phyloP scores from a whole-genome alignment of 2,329 filamentous ascomycete species.

The Plectosphaerella plurivora region DNA sequence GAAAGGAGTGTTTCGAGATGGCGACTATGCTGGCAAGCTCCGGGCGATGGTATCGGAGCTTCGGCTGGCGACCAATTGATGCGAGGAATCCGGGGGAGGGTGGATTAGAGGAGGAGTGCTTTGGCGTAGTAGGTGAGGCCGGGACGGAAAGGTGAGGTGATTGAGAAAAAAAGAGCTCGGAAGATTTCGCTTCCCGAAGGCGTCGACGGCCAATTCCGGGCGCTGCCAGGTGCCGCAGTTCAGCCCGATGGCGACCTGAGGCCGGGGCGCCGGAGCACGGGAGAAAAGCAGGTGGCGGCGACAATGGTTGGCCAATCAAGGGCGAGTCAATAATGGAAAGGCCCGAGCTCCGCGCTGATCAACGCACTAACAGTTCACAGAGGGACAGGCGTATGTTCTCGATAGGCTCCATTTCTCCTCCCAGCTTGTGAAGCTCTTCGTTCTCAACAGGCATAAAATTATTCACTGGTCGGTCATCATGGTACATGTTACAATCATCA shows the following conservation, averaged over 20 bases:
- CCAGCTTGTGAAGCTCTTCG: too few relatives aligned
- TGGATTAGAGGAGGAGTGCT: conserved; percentile 10
- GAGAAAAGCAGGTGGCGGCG: too few relatives aligned
- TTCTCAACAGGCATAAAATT: too few relatives aligned
- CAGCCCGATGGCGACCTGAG: too few relatives aligned
- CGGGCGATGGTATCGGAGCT: conserved; percentile 17
- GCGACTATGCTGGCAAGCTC: conserved; percentile 12
- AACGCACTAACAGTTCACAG: too few relatives aligned
- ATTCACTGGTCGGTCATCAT: too few relatives aligned
- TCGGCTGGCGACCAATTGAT: conserved; percentile 28
- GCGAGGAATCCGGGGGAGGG: conserved; percentile 15
- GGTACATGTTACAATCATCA: background rate
- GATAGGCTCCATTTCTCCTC: too few relatives aligned
- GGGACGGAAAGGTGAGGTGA: conserved; percentile 17
- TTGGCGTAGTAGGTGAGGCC: conserved; percentile 12
- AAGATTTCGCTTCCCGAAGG: conserved; percentile 32
- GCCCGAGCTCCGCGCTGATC: too few relatives aligned
- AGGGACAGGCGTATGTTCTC: too few relatives aligned
- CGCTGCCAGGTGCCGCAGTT: background rate
- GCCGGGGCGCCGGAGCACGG: too few relatives aligned
- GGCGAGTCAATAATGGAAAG: too few relatives aligned
- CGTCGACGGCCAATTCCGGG: background rate
- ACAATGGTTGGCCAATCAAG: too few relatives aligned
- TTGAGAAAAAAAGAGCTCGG: conserved; percentile 43
- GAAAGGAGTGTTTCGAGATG: conserved; percentile 14